phyloP scores from a whole-genome alignment of 306 rosid genomes.

The Begonia masoniana region DNA sequence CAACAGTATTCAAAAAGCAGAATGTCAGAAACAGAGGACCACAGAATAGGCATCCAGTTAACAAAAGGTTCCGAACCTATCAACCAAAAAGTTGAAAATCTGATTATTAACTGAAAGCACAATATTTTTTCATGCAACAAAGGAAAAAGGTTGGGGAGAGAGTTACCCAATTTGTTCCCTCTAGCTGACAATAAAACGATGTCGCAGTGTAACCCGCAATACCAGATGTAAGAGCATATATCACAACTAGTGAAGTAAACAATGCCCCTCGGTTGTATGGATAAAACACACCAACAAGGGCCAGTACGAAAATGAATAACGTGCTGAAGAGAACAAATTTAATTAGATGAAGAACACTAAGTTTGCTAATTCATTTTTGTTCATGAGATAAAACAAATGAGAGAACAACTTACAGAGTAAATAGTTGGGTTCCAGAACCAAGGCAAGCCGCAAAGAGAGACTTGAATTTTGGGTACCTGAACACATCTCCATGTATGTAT shows the following conservation, averaged over 20 bases:
- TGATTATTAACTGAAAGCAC: background rate
- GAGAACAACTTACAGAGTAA: slow-evolving; percentile 26
- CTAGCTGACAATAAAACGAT: slow-evolving; percentile 81
- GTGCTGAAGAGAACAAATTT: slow-evolving; percentile 37
- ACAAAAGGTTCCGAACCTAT: slow-evolving; percentile 55
- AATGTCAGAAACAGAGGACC: slow-evolving; percentile 51
- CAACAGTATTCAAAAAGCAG: slow-evolving; percentile 52
- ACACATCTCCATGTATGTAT: slow-evolving; percentile 44
- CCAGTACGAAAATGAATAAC: slow-evolving; percentile 63
- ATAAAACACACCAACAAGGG: slow-evolving; percentile 88
- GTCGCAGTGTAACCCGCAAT: slow-evolving; percentile 86
- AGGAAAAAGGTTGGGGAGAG: background rate
- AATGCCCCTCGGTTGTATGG: slow-evolving; percentile 92
- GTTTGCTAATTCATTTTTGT: too few relatives aligned
- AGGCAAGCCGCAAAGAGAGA: slow-evolving; percentile 37
- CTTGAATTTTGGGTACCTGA: slow-evolving; percentile 29
- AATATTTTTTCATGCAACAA: too few relatives aligned
- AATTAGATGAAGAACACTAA: background rate
- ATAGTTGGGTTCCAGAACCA: slow-evolving; percentile 43
- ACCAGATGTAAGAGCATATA: slow-evolving; percentile 91
- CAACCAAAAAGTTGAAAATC: slow-evolving; percentile 10
- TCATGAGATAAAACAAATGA: too few relatives aligned
- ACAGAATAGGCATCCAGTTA: slow-evolving; percentile 59
- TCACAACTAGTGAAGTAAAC: slow-evolving; percentile 77
- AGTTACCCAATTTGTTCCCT: slow-evolving; percentile 82